Evolutionary conservation across 768 basidiomycete genomes (phyloP).

Genomic region (Astraeus odoratus): DNA sequence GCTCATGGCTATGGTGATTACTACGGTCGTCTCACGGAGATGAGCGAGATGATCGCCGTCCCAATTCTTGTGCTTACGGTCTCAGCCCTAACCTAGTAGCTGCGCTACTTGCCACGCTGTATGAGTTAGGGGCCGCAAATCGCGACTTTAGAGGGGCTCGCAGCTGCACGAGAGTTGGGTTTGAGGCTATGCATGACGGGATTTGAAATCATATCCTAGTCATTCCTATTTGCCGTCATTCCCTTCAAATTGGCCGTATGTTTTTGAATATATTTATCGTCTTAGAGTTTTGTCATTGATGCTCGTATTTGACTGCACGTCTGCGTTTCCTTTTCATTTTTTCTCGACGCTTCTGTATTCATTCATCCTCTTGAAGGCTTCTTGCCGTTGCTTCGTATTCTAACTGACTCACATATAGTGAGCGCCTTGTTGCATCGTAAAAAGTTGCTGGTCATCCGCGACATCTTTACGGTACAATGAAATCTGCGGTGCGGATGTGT

Average conservation of each 20-base stretch:
- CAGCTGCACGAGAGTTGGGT: too few species aligned
- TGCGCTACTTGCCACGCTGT: neutral
- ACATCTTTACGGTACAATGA: neutral
- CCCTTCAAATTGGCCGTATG: too few species aligned
- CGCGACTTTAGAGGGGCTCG: neutral
- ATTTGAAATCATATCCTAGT: neutral
- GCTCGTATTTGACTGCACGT: neutral
- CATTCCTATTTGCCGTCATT: too few species aligned
- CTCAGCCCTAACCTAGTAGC: neutral
- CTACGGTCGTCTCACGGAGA: neutral
- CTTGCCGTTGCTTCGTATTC: neutral
- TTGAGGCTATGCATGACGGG: too few species aligned
- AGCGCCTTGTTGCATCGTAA: neutral
- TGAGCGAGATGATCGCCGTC: neutral
- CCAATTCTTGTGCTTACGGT: neutral
- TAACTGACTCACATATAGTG: neutral
- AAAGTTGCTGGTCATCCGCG: neutral
- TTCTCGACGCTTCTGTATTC: neutral
- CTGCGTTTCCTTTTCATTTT: neutral
- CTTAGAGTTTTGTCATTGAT: too few species aligned
- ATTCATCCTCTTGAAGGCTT: neutral
- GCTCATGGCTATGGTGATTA: neutral
- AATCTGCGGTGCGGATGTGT: neutral
- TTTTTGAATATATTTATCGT: too few species aligned
- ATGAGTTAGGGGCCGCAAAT: neutral